Evolutionary conservation across 805 yeast species (phyloP).

Genomic region (Metahyphopichia silvanorum): DNA sequence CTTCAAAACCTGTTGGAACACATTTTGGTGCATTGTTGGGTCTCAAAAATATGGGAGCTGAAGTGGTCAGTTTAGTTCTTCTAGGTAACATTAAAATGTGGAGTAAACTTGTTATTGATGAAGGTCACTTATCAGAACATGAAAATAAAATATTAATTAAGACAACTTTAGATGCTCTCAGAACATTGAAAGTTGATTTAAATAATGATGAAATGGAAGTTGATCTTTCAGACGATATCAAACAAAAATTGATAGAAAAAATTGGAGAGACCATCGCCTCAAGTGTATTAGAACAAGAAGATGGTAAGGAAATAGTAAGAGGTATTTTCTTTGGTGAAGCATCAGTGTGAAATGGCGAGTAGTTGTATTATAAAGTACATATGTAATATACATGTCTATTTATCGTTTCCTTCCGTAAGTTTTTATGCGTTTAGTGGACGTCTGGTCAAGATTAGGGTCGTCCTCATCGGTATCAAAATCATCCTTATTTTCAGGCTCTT

Average conservation of each 20-base stretch:
- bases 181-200: slow-evolving; percentile 38
- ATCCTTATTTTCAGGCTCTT: background rate
- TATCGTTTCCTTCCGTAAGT: too few species aligned
- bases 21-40: slow-evolving; percentile 91
- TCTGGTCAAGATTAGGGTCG: background rate
- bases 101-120: slow-evolving; percentile 58
- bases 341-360: slow-evolving; percentile 6
- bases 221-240: slow-evolving; percentile 26
- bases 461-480: background rate
- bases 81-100: slow-evolving; percentile 84
- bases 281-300: slow-evolving; percentile 43
- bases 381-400: too few species aligned
- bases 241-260: slow-evolving; percentile 48
- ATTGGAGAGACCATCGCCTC: slow-evolving; percentile 60
- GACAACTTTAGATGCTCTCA: slow-evolving; percentile 53
- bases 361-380: too few species aligned
- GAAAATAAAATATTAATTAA: slow-evolving; percentile 48
- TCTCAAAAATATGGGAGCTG: slow-evolving; percentile 77
- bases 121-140: slow-evolving; percentile 31
- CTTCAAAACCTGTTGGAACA: slow-evolving; percentile 80
- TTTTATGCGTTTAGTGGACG: background rate
- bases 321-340: slow-evolving; percentile 80
- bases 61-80: slow-evolving; percentile 79
- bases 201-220: slow-evolving; percentile 28
- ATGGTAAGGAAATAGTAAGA: slow-evolving; percentile 49